These are phyloP conservation scores for Backusella australiensis DNA, from an alignment of 192 early-diverging fungal genomes.

Conservation along the genomic window DNA sequence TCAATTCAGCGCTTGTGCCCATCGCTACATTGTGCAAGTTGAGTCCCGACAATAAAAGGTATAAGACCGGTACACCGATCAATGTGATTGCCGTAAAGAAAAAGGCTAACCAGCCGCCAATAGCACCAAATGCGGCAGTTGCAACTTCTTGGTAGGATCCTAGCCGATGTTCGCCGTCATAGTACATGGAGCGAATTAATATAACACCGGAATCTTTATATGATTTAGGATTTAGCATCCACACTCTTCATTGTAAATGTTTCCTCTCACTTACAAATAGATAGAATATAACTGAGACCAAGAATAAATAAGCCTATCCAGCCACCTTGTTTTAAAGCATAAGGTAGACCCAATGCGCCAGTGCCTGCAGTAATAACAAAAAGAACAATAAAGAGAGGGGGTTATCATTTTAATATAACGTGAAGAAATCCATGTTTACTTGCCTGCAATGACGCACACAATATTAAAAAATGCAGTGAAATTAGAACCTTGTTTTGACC, in stretches of 20 bases:
- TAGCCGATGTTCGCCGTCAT: slow-evolving; percentile 61
- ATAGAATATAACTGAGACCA: slow-evolving; percentile 29
- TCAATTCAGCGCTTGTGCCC: slow-evolving; percentile 37
- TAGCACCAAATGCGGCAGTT: slow-evolving; percentile 66
- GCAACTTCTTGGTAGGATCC: slow-evolving; percentile 71
- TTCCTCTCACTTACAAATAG: slow-evolving; percentile 36
- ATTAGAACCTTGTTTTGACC: slow-evolving; percentile 11
- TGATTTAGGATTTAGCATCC: neutral
- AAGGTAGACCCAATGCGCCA: slow-evolving; percentile 82
- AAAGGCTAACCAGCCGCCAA: slow-evolving; percentile 59
- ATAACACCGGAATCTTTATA: slow-evolving; percentile 60
- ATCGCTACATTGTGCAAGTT: slow-evolving; percentile 63
- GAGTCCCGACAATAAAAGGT: slow-evolving; percentile 72
- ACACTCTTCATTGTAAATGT: neutral
- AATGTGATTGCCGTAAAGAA: slow-evolving; percentile 66
- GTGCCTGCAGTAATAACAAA: slow-evolving; percentile 73
- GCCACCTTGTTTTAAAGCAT: slow-evolving; percentile 70
- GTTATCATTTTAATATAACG: neutral
- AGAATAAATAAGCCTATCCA: slow-evolving; percentile 64
- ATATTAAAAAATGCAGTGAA: slow-evolving; percentile 48
- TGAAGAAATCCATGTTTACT: neutral
- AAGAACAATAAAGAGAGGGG: slow-evolving; percentile 5
- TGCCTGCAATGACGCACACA: slow-evolving; percentile 72
- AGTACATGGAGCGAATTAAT: slow-evolving; percentile 76
- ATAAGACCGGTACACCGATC: slow-evolving; percentile 67